These are phyloP conservation scores for Candida sakaeoensis DNA, from an alignment of 805 yeast genomes.

Conservation along the genomic window DNA sequence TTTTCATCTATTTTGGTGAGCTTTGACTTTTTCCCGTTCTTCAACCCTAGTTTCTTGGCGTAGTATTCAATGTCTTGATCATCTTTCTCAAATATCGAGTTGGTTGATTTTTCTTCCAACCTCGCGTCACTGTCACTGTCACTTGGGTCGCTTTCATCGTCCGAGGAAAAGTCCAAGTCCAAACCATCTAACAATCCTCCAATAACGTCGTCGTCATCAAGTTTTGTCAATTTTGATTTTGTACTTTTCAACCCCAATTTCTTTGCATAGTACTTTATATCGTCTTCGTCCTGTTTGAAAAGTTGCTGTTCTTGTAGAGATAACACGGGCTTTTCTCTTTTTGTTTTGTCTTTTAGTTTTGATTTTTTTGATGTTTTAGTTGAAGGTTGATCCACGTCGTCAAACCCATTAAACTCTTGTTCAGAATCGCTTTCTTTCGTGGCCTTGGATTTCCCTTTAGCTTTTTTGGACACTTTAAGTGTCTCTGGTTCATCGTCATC, in stretches of 20 bases:
- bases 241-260: conserved; percentile 65
- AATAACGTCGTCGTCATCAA: conserved; percentile 67
- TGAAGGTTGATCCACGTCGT: conserved; percentile 14
- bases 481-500: conserved; percentile 18
- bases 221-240: conserved; percentile 41
- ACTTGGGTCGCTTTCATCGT: conserved; percentile 13
- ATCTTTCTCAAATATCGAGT: conserved; percentile 55
- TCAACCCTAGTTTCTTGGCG: conserved; percentile 74
- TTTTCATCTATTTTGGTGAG: conserved; percentile 36
- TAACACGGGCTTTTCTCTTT: conserved; percentile 13
- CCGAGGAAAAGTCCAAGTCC: conserved; percentile 44
- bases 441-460: conserved; percentile 15
- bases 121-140: no score
- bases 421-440: conserved; percentile 30
- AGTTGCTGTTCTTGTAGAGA: conserved; percentile 46
- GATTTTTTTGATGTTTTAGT: conserved; percentile 9
- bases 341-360: conserved; percentile 10
- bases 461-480: conserved; percentile 13
- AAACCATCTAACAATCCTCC: conserved; percentile 81
- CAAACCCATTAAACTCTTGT: conserved; percentile 14
- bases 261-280: conserved; percentile 78
- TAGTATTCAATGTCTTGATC: conserved; percentile 80
- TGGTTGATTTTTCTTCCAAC: no score
- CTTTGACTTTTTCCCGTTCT: conserved; percentile 45
- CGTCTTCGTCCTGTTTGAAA: conserved; percentile 64